Base-by-base conservation (phyloP, 169 alveolate species). In the Eimeria tenella region DNA sequence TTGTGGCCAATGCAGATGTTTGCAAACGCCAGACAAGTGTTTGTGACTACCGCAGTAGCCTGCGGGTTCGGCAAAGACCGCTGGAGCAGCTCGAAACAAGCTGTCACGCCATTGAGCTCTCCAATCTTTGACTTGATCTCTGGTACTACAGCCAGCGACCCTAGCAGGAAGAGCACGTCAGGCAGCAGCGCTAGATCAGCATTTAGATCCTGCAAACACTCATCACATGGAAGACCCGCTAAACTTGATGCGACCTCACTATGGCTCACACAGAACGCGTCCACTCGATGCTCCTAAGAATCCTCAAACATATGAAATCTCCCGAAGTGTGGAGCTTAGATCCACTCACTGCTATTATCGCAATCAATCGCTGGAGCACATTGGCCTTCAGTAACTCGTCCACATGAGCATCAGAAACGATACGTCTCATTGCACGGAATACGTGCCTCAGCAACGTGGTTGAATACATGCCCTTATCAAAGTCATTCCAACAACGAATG, bases 21-120 rank as follows among this genome's bases (percentile, higher is more conserved):
- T 10, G 99, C 99, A 86, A 98, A 95, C 10, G 99, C 98, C 42
- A 98, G 95, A 90, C 99, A 98, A 49, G 97, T 95, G 94, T 98
- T 98, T 25, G 99, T 98, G 17, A 98, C 97, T 19, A 84, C 93
- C 52, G 93, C 93, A 9, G 95, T 55, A 19, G 93, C 86, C 62
- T 68, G 65, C 13, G 95, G 92, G 53, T 91, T 91, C 42, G 91
- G 3, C 71, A 91, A 86, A 23, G 91, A 50, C 21, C 95, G 83
- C 3, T 63, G 55, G 50, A 91, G 86, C 73, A 91, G n/a, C 70
- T 91, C 92, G 50, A 53, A 58, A 92, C 95, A 91, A 23, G 95
- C 92, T 9, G 83, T 25, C 11, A 91, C 84, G 92, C 95, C 95
- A 53, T 81, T 74, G 77, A 91, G 50, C 75, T 91, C 95, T 17